Evolutionary conservation across 2,329 filamentous ascomycete genomes (phyloP), one percentile per base, ranked within the genome.

Genomic region (Zarea fungicola): DNA sequence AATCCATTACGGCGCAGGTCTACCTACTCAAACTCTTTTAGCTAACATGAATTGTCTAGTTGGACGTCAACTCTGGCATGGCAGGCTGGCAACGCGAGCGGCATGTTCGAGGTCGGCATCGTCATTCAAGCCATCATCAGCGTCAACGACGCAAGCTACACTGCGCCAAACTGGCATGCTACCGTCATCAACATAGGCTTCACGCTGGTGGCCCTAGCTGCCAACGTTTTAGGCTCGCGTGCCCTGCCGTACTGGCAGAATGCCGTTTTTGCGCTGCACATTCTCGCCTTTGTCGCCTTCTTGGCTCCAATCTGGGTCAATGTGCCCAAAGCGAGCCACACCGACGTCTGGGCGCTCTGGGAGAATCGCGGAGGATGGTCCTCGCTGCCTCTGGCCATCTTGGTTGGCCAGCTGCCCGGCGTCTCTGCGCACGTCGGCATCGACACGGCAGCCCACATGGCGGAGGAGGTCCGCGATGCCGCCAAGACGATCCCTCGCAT

Each of bases 1-100:
- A n/a, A n/a, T n/a, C n/a, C n/a, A n/a, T n/a, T n/a, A n/a, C n/a
- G n/a, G n/a, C n/a, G n/a, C n/a, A n/a, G n/a, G n/a, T n/a, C n/a
- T n/a, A n/a, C n/a, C n/a, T n/a, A n/a, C n/a, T n/a, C n/a, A n/a
- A n/a, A n/a, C n/a, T n/a, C n/a, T n/a, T 18, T 31, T 14, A 2
- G 22, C n/a, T 29, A 19, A 29, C 29, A 34, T 9, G n/a, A 14
- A 10, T 5, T 21, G 22, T 2, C 13, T 36, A 56, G 52, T 14
- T 56, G 54, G 54, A 51, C 43, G 4, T 56, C 52, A 3, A 52
- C 50, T 16, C 42, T 56, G 9, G 54, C 54, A 6, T 52, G 51
- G 54, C 54, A 54, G 31, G 48, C 52, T 3, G 54, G 54, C 5
- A 54, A 55, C 11, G 50, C 50, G 14, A 32, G 29, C 6, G 54